A percentile compares a stretch with the other conserved stretches of the same genome.
Evolutionary conservation across 805 yeast genomes (phyloP).

Genomic region (Cyberlindnera americana): DNA sequence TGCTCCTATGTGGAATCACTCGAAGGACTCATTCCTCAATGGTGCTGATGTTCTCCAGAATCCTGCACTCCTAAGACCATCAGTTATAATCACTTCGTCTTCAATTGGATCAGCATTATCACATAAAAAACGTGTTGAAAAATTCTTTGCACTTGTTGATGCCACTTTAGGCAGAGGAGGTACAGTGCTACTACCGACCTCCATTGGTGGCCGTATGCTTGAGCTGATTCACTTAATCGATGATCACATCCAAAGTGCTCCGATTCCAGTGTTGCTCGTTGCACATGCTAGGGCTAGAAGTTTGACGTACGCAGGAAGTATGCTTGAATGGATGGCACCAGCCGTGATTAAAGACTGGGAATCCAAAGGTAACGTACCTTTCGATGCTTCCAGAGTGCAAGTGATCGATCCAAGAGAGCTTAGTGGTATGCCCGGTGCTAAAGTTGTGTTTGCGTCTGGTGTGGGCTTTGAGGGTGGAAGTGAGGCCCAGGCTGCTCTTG

Average conservation of each 20-base stretch:
- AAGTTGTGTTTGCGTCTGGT: slow-evolving; percentile 77
- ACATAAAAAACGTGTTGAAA: slow-evolving; percentile 59
- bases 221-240: slow-evolving; percentile 77
- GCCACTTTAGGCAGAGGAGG: slow-evolving; percentile 73
- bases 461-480: slow-evolving; percentile 62
- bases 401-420: slow-evolving; percentile 56
- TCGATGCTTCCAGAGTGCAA: slow-evolving; percentile 65
- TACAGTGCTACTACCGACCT: slow-evolving; percentile 77
- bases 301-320: slow-evolving; percentile 76
- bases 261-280: slow-evolving; percentile 70
- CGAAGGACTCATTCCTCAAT: slow-evolving; percentile 78
- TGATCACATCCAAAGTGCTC: slow-evolving; percentile 45
- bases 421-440: slow-evolving; percentile 57
- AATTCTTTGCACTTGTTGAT: slow-evolving; percentile 57
- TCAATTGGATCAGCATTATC: slow-evolving; percentile 62
- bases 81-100: slow-evolving; percentile 74
- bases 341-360: slow-evolving; percentile 87
- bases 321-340: slow-evolving; percentile 95
- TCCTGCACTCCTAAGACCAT: slow-evolving; percentile 70
- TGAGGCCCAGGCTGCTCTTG: slow-evolving; percentile 48
- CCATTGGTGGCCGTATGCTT: slow-evolving; percentile 74
- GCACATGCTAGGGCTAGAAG: slow-evolving; percentile 77
- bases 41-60: slow-evolving; percentile 61
- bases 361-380: slow-evolving; percentile 66
- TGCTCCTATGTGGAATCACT: slow-evolving; percentile 94